Conservation (phyloP, 2,329 filamentous ascomycete genomes). For the Aspergillus pseudoterreus region DNA sequence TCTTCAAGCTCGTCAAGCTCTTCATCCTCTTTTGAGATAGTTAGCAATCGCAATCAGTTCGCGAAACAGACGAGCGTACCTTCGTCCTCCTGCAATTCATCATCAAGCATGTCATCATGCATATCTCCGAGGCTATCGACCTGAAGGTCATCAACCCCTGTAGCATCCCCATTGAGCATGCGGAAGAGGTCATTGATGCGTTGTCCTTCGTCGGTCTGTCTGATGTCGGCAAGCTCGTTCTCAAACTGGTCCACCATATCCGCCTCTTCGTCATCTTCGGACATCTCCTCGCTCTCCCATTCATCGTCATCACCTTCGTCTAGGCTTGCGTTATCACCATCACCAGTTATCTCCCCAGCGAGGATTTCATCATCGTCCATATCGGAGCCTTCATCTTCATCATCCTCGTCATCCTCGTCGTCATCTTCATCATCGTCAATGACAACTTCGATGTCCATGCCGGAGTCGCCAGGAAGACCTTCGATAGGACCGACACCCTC, state of each 20-base stretch:
- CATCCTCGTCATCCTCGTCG: conserved; percentile 60
- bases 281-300: conserved; percentile 49
- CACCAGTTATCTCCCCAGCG: conserved; percentile 53
- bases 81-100: conserved; percentile 57
- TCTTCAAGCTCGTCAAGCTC: conserved; percentile 45
- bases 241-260: conserved; percentile 44
- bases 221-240: conserved; percentile 39
- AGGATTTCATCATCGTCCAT: conserved; percentile 53
- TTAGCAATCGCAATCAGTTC: conserved; percentile 14
- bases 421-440: conserved; percentile 70
- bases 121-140: conserved; percentile 47
- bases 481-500: conserved; percentile 73
- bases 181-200: conserved; percentile 46
- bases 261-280: conserved; percentile 44
- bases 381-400: conserved; percentile 59
- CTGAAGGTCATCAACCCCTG: conserved; percentile 41
- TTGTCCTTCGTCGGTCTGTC: conserved; percentile 38
- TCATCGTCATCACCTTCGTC: conserved; percentile 47
- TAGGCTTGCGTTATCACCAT: conserved; percentile 51
- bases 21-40: conserved; percentile 55
- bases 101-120: conserved; percentile 46
- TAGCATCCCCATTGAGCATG: conserved; percentile 39
- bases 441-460: conserved; percentile 78
- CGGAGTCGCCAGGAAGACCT: conserved; percentile 59
- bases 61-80: conserved; percentile 33